A percentile compares a stretch with the other conserved stretches of the same genome.
Evolutionary conservation across 2,329 filamentous ascomycete species (phyloP).

Genomic region (Ceratocystis colombiana): DNA sequence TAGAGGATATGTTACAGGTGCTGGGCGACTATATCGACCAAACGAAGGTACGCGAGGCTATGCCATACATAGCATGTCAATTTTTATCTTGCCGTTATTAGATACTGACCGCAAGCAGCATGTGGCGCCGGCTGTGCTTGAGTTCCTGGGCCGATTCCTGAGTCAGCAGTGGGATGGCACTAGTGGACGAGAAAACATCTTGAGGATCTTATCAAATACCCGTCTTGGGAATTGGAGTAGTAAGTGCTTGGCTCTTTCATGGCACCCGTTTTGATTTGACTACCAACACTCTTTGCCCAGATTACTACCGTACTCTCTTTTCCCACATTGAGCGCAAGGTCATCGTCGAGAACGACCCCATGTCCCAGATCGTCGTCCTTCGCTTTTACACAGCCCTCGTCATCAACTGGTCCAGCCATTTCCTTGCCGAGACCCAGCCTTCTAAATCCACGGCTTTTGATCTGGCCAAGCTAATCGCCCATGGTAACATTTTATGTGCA

Average conservation of each 20-base stretch:
- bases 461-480: conserved; percentile 38
- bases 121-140: conserved; percentile 41
- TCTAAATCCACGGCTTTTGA: conserved; percentile 34
- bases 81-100: background rate
- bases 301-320: conserved; percentile 42
- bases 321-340: conserved; percentile 43
- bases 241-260: conserved; percentile 30
- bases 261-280: conserved; percentile 31
- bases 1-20: conserved; percentile 46
- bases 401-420: conserved; percentile 44
- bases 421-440: conserved; percentile 36
- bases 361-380: conserved; percentile 51
- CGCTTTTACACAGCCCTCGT: conserved; percentile 58
- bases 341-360: conserved; percentile 37
- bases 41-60: conserved; percentile 41
- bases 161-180: conserved; percentile 50
- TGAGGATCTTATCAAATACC: conserved; percentile 48
- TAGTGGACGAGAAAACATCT: conserved; percentile 43
- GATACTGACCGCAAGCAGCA: conserved; percentile 30
- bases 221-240: conserved; percentile 49
- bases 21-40: conserved; percentile 47
- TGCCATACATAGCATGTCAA: background rate
- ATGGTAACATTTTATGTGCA: conserved; percentile 48
- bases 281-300: conserved; percentile 38
- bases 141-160: conserved; percentile 46